Percentiles rank a stretch among this genome's conserved stretches.
These are phyloP conservation scores for Chrysanthemum makinoi DNA, from an alignment of 129 eudicot genomes.

Conservation along the genomic window DNA sequence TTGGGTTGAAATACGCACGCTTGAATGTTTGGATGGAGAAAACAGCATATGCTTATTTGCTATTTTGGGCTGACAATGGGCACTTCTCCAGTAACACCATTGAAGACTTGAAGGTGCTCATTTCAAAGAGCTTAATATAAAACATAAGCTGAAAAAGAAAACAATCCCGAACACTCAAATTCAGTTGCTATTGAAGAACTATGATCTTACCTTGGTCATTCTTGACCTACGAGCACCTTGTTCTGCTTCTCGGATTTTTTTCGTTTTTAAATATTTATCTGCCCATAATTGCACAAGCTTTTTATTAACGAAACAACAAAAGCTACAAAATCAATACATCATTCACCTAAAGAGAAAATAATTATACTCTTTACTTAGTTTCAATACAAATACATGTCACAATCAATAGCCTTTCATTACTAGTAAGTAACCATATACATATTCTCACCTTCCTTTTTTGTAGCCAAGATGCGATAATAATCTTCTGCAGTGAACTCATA, in stretches of 20 bases:
- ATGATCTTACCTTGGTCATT: conserved; percentile 59
- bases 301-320: conserved; percentile 2
- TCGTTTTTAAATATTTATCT: conserved; percentile 81
- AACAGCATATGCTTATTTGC: too few relatives aligned
- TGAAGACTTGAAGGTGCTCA: too few relatives aligned
- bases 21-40: too few relatives aligned
- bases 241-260: conserved; percentile 83
- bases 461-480: conserved; percentile 57
- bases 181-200: background rate
- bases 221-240: conserved; percentile 79
- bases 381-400: background rate
- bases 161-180: background rate
- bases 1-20: too few relatives aligned
- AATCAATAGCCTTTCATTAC: background rate
- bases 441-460: conserved; percentile 73
- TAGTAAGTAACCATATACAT: background rate
- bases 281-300: conserved; percentile 14
- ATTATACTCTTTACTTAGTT: background rate
- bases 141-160: background rate
- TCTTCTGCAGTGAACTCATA: conserved; percentile 83
- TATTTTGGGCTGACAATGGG: too few relatives aligned
- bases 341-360: background rate
- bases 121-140: background rate
- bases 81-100: too few relatives aligned
- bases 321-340: background rate